Evolutionary conservation across 2,329 filamentous ascomycete genomes (phyloP), one percentile per base, ranked within the genome.

Genomic region (Cladosporium sphaerospermum): DNA sequence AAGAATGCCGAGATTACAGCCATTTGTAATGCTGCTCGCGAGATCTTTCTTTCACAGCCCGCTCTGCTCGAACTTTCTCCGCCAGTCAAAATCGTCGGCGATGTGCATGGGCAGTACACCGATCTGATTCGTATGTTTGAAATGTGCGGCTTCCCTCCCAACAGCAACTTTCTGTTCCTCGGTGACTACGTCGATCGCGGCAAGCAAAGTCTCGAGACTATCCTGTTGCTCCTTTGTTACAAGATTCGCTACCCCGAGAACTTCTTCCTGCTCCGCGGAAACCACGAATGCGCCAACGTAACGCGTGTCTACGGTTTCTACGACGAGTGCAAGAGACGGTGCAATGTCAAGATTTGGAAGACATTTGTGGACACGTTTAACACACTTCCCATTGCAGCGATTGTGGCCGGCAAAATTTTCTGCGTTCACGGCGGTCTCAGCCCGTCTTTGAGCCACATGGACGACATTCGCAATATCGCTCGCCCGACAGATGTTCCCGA

Each of bases 281-380:
- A 97, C 67, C 92, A 97, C 71, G 92, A 97, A 71, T 96, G 92
- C 71, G 92, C 92, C 63, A 96, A 95, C 61, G 90, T 97, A 50
- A 97, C 90, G 11, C 82, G 92, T 55, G 89, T 97, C 34, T 96
- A 96, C 70, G 92, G 92, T 2, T 97, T 97, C 72, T 97, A 97
- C 74, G 92, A 97, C 65, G 92, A 97, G 69, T 97, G 92, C 79
- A 97, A 97, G 75, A 82, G 92, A 60, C 82, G 92, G 57, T 96
- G 88, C 76, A 96, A 96, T 67, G 89, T 96, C 69, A 96, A 96
- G 75, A 84, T 95, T 52, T 97, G 92, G 92, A 97, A 97, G 77
- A 95, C 89, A 0, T 97, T 97, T 67, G 85, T 96, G 49, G 92
- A 97, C 68, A 93, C 88, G 23, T 97, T 97, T 78, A 97, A 97